Evolutionary conservation across 352 stramenopile genomes (phyloP).

Genomic region (Phytophthora pinifolia): DNA sequence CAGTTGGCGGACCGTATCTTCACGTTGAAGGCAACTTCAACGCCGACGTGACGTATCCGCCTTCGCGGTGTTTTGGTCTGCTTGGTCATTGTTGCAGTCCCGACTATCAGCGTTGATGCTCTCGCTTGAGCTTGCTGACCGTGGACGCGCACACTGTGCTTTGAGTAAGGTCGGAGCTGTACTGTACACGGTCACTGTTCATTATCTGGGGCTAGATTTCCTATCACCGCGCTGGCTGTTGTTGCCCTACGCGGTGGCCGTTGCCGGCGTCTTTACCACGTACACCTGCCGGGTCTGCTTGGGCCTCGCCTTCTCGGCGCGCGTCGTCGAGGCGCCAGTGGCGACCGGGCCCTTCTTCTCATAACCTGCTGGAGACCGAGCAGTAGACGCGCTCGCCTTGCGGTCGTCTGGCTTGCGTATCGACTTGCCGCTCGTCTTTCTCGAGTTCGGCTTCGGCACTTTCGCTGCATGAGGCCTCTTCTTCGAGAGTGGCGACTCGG

Average conservation of each 20-base stretch:
- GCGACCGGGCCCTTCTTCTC: too few species aligned
- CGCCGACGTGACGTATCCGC: background rate
- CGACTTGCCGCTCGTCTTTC: background rate
- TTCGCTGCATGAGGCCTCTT: slow-evolving; percentile 11
- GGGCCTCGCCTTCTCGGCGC: slow-evolving; percentile 6
- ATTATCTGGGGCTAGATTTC: background rate
- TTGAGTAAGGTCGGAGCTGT: too few species aligned
- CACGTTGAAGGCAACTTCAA: slow-evolving; percentile 31
- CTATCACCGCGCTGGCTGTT: slow-evolving; percentile 9
- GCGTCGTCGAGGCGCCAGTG: background rate
- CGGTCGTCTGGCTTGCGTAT: slow-evolving; percentile 5
- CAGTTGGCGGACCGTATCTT: background rate
- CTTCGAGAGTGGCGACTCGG: slow-evolving; percentile 14
- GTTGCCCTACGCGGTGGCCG: slow-evolving; percentile 19
- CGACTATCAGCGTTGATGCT: too few species aligned
- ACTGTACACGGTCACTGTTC: too few species aligned
- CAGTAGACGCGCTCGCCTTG: slow-evolving; percentile 5
- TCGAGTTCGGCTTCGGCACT: slow-evolving; percentile 1
- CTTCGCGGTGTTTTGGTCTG: too few species aligned
- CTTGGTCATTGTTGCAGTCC: too few species aligned
- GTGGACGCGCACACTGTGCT: too few species aligned
- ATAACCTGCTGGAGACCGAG: too few species aligned
- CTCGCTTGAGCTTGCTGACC: too few species aligned
- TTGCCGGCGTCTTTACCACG: slow-evolving; percentile 33
- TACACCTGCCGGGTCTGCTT: slow-evolving; percentile 36